These are phyloP conservation scores for Kwoniella sp. DNA, from an alignment of 768 basidiomycete genomes.

Conservation along the genomic window DNA sequence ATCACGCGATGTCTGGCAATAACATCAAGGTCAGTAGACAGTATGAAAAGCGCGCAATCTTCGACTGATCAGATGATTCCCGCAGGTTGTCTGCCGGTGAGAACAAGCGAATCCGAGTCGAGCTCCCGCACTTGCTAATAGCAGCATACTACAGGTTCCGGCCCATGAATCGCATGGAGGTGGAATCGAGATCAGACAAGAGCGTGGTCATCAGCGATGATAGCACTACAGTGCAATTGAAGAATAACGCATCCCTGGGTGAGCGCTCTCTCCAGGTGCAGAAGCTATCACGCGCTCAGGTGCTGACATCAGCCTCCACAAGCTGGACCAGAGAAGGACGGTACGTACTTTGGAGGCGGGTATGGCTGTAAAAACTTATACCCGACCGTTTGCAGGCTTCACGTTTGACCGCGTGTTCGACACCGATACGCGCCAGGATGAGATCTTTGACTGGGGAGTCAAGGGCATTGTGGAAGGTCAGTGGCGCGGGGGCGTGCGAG, in stretches of 20 bases:
- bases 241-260: constrained; percentile 51
- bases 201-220: constrained; percentile 84
- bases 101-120: constrained; percentile 48
- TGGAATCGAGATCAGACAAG: constrained; percentile 72
- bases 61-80: not conserved
- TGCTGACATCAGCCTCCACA: not conserved
- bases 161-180: constrained; percentile 86
- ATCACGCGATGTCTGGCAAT: constrained; percentile 43
- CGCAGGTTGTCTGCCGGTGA: constrained; percentile 91
- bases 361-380: not conserved
- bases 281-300: not conserved
- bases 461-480: constrained; percentile 92
- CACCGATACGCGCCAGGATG: constrained; percentile 79
- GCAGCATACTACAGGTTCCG: constrained; percentile 65
- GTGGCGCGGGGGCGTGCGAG: not conserved
- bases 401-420: constrained; percentile 96
- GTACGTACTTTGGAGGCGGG: constrained; percentile 6
- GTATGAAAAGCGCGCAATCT: not conserved
- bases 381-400: constrained; percentile 57
- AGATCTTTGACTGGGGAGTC: constrained; percentile 98
- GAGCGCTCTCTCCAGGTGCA: constrained; percentile 21
- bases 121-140: constrained; percentile 1
- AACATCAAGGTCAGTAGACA: constrained; percentile 47
- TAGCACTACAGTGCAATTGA: constrained; percentile 77
- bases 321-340: constrained; percentile 87